Evolutionary conservation across 495 filamentous ascomycete genomes (phyloP).

Genomic region (Pyrenopolyporus hunteri): DNA sequence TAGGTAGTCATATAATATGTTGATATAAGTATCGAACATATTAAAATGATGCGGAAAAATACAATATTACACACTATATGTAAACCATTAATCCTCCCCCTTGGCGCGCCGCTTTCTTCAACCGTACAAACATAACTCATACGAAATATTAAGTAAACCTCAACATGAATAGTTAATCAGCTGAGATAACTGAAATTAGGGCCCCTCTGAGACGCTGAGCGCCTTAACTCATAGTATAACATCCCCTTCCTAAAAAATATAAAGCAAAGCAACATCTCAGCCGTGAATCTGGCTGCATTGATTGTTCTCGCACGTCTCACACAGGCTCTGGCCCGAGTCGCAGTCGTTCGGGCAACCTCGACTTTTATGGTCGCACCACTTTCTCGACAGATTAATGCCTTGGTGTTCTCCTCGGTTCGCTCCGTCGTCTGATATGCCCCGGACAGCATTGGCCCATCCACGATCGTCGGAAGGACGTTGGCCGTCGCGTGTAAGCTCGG

Average conservation of each 20-base stretch:
- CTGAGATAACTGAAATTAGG: neutral
- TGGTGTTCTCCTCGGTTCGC: neutral
- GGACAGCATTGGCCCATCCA: neutral
- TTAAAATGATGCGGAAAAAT: neutral
- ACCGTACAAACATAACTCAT: neutral
- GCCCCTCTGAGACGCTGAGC: neutral
- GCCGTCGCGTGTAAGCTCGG: neutral
- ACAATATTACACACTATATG: no score
- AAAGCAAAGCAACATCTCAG: neutral
- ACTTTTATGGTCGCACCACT: slow-evolving; percentile 11
- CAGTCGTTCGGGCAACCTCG: slow-evolving; percentile 8
- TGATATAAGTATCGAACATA: neutral
- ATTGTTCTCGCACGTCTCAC: neutral
- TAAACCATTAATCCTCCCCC: no score
- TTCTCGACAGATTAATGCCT: neutral
- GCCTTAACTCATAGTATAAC: neutral
- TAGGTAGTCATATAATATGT: neutral
- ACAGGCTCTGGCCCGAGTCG: neutral
- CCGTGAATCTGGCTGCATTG: slow-evolving; percentile 5
- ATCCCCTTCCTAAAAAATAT: neutral
- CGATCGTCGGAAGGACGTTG: neutral
- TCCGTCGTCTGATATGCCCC: neutral
- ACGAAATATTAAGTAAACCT: no score
- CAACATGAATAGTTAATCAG: slow-evolving; percentile 4
- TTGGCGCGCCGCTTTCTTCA: neutral